These are phyloP conservation scores for Escovopsis sp. DNA, from an alignment of 2,329 filamentous ascomycete genomes.

Conservation along the genomic window DNA sequence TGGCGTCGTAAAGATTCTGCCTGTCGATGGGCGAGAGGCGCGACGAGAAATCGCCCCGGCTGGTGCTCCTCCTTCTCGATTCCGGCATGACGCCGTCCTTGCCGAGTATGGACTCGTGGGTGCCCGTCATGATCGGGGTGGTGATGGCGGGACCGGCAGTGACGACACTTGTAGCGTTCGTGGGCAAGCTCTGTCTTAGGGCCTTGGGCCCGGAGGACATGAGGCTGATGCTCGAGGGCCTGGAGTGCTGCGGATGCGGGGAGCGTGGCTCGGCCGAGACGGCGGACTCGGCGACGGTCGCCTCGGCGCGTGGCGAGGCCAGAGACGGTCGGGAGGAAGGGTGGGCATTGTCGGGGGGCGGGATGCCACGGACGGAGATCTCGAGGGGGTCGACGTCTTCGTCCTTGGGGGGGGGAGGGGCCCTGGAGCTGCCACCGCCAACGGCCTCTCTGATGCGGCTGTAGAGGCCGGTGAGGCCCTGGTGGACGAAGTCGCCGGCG, in stretches of 20 bases:
- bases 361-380: slow-evolving; percentile 6
- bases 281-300: slow-evolving; percentile 16
- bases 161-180: slow-evolving; percentile 26
- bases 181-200: slow-evolving; percentile 24
- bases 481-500: slow-evolving; percentile 60
- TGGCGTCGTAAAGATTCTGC: slow-evolving; percentile 21
- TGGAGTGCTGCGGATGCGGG: slow-evolving; percentile 28
- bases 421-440: slow-evolving; percentile 42
- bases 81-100: slow-evolving; percentile 28
- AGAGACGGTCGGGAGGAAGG: slow-evolving; percentile 26
- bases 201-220: slow-evolving; percentile 28
- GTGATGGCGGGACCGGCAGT: slow-evolving; percentile 28
- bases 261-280: slow-evolving; percentile 24
- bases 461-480: slow-evolving; percentile 80
- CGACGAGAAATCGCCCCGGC: slow-evolving; percentile 25
- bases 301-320: slow-evolving; percentile 27
- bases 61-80: slow-evolving; percentile 26
- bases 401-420: slow-evolving; percentile 17
- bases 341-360: slow-evolving; percentile 20
- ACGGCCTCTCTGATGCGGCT: slow-evolving; percentile 71
- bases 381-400: slow-evolving; percentile 3
- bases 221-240: slow-evolving; percentile 32
- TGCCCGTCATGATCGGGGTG: slow-evolving; percentile 29
- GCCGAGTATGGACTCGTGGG: slow-evolving; percentile 23
- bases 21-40: slow-evolving; percentile 18